These are phyloP conservation scores for Aspergillus ochraceus DNA, from an alignment of 2,329 filamentous ascomycete genomes.

Conservation along the genomic window DNA sequence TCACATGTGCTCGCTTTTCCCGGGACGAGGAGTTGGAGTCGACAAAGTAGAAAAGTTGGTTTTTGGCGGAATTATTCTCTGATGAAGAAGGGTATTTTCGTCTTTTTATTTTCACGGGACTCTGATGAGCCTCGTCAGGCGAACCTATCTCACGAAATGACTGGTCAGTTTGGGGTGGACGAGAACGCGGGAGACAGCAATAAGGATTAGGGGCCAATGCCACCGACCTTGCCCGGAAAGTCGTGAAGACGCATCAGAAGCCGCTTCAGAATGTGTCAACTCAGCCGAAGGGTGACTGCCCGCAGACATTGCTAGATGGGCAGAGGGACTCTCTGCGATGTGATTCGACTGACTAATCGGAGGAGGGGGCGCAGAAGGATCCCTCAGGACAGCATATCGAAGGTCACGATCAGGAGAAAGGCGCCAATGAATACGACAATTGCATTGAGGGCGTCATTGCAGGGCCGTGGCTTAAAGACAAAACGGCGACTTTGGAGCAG, in stretches of 20 bases:
- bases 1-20: constrained; percentile 46
- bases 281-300: constrained; percentile 16
- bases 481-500: neutral
- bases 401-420: constrained; percentile 8
- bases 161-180: constrained; percentile 9
- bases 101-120: constrained; percentile 21
- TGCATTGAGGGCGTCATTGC: constrained; percentile 5
- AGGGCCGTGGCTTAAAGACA: neutral
- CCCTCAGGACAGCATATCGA: constrained; percentile 17
- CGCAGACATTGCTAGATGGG: constrained; percentile 18
- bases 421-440: constrained; percentile 6
- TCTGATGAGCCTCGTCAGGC: constrained; percentile 17
- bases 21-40: constrained; percentile 41
- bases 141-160: constrained; percentile 16
- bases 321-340: neutral
- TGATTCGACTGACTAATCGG: constrained; percentile 4
- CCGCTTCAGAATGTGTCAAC: constrained; percentile 13
- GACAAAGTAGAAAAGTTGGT: constrained; percentile 43
- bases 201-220: neutral
- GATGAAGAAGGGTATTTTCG: constrained; percentile 28
- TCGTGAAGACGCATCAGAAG: constrained; percentile 7
- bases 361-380: constrained; percentile 1
- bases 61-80: constrained; percentile 23
- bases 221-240: constrained; percentile 18
- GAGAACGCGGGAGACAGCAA: neutral